phyloP scores from a whole-genome alignment of 192 early-diverging fungal species.

The Linnemannia elongata region DNA sequence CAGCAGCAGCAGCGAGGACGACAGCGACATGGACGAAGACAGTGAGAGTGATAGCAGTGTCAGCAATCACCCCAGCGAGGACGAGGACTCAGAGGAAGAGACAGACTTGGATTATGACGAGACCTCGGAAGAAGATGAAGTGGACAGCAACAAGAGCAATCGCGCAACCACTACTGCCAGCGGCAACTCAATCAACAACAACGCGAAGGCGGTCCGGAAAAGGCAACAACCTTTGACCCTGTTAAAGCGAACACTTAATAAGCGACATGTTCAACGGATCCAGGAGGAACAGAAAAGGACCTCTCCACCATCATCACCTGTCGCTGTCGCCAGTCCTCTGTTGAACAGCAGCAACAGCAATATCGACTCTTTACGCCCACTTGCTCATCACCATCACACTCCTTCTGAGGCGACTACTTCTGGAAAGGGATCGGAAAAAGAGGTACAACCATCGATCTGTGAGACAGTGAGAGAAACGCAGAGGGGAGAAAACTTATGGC shows the following conservation, averaged over 20 bases:
- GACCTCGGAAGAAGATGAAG: conserved; percentile 8
- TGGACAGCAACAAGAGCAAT: not conserved
- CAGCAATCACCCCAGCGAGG: conserved; percentile 27
- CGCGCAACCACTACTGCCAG: not conserved
- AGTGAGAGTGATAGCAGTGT: conserved; percentile 44
- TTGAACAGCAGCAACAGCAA: not conserved
- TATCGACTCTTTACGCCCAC: not conserved
- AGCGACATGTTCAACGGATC: conserved; percentile 10
- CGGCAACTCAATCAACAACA: not conserved
- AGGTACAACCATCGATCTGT: not conserved
- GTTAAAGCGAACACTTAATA: not conserved
- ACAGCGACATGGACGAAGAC: conserved; percentile 35
- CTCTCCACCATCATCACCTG: not conserved
- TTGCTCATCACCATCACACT: not conserved
- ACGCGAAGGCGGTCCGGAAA: not conserved
- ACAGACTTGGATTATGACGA: conserved; percentile 22
- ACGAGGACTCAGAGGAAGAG: conserved; percentile 34
- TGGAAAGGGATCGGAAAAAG: conserved; percentile 14
- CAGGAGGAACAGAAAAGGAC: not conserved
- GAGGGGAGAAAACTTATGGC: not conserved
- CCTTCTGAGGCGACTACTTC: not conserved
- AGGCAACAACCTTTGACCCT: not conserved
- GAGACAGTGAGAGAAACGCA: not conserved
- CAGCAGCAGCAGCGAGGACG: conserved; percentile 24
- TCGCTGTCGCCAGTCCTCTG: not conserved